Evolutionary conservation across 768 basidiomycete genomes (phyloP).

Genomic region (Suillus paluster): DNA sequence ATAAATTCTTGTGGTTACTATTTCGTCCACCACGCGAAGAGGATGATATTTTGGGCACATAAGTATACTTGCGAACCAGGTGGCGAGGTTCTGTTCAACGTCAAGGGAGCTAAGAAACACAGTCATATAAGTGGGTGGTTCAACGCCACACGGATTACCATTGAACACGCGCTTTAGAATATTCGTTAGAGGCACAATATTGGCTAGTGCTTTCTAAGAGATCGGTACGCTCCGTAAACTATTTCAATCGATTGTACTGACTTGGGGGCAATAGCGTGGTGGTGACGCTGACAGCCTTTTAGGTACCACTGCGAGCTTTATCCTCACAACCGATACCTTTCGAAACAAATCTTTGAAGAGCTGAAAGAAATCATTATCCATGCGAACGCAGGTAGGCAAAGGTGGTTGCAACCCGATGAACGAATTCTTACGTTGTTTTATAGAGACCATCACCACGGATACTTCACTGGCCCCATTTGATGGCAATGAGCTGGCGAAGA

Average conservation of each 20-base stretch:
- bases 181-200: constrained; percentile 31
- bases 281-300: neutral
- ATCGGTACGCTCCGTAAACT: neutral
- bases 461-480: constrained; percentile 22
- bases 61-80: constrained; percentile 4
- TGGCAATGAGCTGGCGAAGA: constrained; percentile 14
- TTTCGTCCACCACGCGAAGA: constrained; percentile 11
- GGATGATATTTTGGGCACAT: constrained; percentile 16
- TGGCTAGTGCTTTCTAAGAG: constrained; percentile 20
- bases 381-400: constrained; percentile 13
- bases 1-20: constrained; percentile 14
- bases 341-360: constrained; percentile 9
- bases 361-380: constrained; percentile 15
- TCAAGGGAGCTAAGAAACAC: constrained; percentile 13
- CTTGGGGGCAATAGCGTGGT: neutral
- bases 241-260: neutral
- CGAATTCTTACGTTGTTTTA: constrained; percentile 6
- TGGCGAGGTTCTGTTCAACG: constrained; percentile 7
- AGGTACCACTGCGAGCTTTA: constrained; percentile 31
- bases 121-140: constrained; percentile 17
- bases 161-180: constrained; percentile 16
- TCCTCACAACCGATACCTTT: constrained; percentile 11
- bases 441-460: constrained; percentile 22
- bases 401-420: neutral
- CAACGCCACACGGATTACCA: neutral